Evolutionary conservation across 257 asterid genomes (phyloP).

Genomic region (Salvia rosmarinus): DNA sequence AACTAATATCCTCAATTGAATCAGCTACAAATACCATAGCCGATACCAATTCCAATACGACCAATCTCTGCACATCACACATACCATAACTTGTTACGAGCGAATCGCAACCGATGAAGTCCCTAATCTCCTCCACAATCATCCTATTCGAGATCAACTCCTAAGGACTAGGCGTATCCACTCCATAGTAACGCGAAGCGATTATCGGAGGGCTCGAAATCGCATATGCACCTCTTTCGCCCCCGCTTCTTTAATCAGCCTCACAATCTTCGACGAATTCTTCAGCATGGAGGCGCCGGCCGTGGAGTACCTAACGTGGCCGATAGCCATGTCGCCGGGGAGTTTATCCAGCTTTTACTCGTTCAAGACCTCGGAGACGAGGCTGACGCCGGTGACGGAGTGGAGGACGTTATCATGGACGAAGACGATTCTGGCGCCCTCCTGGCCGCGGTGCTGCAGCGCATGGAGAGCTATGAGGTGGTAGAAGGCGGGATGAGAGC

Average conservation of each 20-base stretch:
- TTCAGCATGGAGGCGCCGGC: constrained; percentile 95
- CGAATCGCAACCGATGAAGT: constrained; percentile 79
- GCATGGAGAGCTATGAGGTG: constrained; percentile 67
- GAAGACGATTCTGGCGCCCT: constrained; percentile 92
- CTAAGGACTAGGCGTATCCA: constrained; percentile 78
- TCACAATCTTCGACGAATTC: constrained; percentile 83
- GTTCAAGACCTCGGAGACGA: constrained; percentile 81
- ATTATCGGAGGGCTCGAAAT: constrained; percentile 92
- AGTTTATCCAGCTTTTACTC: constrained; percentile 71
- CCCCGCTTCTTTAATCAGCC: constrained; percentile 84
- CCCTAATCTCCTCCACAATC: constrained; percentile 74
- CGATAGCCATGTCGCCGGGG: constrained; percentile 84
- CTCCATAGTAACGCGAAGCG: constrained; percentile 85
- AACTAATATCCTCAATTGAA: no score
- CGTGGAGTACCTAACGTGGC: constrained; percentile 91
- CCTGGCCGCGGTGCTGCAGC: constrained; percentile 96
- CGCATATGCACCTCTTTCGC: constrained; percentile 97
- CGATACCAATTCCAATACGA: no score
- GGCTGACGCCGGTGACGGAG: constrained; percentile 82
- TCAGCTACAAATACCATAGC: no score
- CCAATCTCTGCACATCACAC: no score
- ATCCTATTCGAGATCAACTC: constrained; percentile 83
- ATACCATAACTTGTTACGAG: no score
- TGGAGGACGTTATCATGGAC: constrained; percentile 71
- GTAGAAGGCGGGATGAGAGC: constrained; percentile 19